Conservation (phyloP, 2,329 filamentous ascomycete genomes). For the Helotiales sp. region DNA sequence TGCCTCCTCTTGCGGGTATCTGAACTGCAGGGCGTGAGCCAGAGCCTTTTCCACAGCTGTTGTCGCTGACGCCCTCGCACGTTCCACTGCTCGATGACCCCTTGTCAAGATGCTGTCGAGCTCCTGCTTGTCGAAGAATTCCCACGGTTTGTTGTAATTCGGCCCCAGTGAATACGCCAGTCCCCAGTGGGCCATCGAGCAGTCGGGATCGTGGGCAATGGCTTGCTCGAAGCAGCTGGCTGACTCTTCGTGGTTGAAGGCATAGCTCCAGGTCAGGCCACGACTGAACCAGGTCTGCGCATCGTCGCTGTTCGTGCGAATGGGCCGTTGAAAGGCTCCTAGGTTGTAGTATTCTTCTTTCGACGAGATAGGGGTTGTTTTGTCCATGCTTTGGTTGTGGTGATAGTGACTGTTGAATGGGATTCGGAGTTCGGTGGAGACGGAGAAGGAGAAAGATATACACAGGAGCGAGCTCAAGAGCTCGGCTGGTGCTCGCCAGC, state of each 20-base stretch:
- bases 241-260: slow-evolving; percentile 78
- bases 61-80: slow-evolving; percentile 49
- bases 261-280: slow-evolving; percentile 75
- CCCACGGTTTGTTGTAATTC: slow-evolving; percentile 82
- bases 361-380: background rate
- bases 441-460: too few species aligned
- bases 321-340: slow-evolving; percentile 59
- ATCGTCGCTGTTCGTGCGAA: slow-evolving; percentile 57
- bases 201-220: slow-evolving; percentile 57
- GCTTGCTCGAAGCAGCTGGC: slow-evolving; percentile 66
- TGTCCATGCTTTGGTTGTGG: background rate
- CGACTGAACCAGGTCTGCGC: slow-evolving; percentile 73
- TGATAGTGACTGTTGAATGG: background rate
- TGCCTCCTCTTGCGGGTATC: slow-evolving; percentile 59
- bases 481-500: too few species aligned
- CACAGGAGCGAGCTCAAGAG: too few species aligned
- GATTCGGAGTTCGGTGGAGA: background rate
- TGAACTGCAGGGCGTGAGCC: slow-evolving; percentile 62
- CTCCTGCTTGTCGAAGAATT: slow-evolving; percentile 68
- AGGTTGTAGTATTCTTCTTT: slow-evolving; percentile 52
- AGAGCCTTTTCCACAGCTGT: slow-evolving; percentile 63
- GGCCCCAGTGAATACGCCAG: slow-evolving; percentile 74
- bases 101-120: slow-evolving; percentile 54
- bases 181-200: slow-evolving; percentile 72
- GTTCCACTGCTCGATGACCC: slow-evolving; percentile 52